Percentiles rank a stretch among this genome's conserved stretches.
Conservation (phyloP, 2,329 filamentous ascomycete genomes). For the Fusarium bactridioides region DNA sequence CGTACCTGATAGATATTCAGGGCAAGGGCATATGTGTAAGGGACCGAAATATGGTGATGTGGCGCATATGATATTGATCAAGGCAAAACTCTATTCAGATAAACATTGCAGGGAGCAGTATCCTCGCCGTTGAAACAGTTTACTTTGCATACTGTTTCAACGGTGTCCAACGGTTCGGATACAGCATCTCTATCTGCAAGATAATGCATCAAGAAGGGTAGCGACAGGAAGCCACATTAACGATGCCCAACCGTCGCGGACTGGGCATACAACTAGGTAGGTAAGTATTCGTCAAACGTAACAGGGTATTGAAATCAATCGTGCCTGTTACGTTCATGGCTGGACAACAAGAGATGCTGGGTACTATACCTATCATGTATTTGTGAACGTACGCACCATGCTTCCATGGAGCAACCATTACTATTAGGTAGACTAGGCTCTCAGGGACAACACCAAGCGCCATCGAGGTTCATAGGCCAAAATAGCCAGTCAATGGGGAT, state of each 20-base stretch:
- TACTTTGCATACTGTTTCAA: conserved; percentile 7
- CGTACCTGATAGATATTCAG: neutral
- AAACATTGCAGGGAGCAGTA: neutral
- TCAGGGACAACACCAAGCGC: neutral
- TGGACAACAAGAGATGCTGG: conserved; percentile 1
- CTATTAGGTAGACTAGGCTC: neutral
- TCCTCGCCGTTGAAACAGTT: conserved; percentile 1
- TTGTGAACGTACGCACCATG: neutral
- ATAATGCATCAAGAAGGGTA: conserved; percentile 14
- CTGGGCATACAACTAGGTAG: neutral
- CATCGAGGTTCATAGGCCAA: neutral
- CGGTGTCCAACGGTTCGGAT: conserved; percentile 8
- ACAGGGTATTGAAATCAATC: neutral
- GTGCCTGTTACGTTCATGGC: neutral
- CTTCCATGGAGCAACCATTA: conserved; percentile 7
- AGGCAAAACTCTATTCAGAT: conserved; percentile 11
- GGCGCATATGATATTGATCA: conserved; percentile 12
- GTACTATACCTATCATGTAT: neutral
- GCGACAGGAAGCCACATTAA: conserved; percentile 26
- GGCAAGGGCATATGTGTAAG: neutral
- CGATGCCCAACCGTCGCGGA: neutral
- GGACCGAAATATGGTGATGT: conserved; percentile 9
- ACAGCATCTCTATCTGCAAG: conserved; percentile 15
- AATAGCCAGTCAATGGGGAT: neutral
- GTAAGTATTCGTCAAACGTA: neutral